These are phyloP conservation scores for Gossypium raimondii DNA, from an alignment of 345 rosid species.

Conservation along the genomic window DNA sequence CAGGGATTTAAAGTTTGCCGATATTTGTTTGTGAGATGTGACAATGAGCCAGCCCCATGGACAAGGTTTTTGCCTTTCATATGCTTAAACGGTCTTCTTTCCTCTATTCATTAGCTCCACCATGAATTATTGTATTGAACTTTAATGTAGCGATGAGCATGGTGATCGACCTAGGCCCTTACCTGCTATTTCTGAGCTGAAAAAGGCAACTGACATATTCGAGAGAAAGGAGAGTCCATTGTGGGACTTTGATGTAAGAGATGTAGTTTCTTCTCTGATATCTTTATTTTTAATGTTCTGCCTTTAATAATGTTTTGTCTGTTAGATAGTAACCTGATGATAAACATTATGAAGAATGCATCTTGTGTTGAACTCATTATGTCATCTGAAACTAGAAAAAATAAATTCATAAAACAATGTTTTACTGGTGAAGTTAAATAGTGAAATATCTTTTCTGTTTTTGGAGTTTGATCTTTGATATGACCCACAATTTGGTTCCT, in stretches of 20 bases:
- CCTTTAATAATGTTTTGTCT: not conserved
- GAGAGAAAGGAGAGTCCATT: conserved; percentile 48
- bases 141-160: conserved; percentile 36
- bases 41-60: conserved; percentile 70
- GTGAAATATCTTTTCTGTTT: not conserved
- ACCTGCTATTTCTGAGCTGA: conserved; percentile 40
- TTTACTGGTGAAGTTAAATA: not conserved
- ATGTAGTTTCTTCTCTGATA: not conserved
- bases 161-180: conserved; percentile 57
- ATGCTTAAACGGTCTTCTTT: conserved; percentile 67
- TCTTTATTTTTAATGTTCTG: not conserved
- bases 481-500: not conserved
- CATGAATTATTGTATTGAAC: conserved; percentile 29
- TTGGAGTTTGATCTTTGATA: not conserved
- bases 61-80: conserved; percentile 35
- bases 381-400: not conserved
- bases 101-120: not conserved
- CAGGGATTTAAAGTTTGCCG: conserved; percentile 55
- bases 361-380: not conserved
- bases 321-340: not conserved
- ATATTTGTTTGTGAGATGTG: conserved; percentile 64
- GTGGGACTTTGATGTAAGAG: conserved; percentile 50
- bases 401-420: not conserved
- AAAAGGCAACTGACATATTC: conserved; percentile 36
- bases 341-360: not conserved